phyloP scores from a whole-genome alignment of 2,329 filamentous ascomycete genomes.

The Sporothrix phasma region DNA sequence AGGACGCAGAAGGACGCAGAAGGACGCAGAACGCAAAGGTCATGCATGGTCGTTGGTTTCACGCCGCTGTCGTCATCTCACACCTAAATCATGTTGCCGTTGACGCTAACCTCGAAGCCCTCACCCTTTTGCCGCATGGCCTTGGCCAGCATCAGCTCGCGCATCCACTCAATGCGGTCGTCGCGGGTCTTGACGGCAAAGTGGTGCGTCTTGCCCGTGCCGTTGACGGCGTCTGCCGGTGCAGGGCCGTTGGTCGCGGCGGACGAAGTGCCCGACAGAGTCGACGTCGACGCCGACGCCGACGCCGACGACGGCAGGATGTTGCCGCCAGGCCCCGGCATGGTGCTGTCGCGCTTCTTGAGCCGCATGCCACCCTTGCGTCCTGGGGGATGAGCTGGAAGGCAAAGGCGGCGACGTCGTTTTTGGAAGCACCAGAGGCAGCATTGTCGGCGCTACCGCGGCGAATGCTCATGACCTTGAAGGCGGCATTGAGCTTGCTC shows the following conservation, averaged over 20 bases:
- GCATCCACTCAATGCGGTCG: slow-evolving; percentile 95
- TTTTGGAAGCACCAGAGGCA: slow-evolving; percentile 23
- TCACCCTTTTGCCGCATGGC: slow-evolving; percentile 75
- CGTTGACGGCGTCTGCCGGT: slow-evolving; percentile 41
- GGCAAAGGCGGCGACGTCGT: slow-evolving; percentile 59
- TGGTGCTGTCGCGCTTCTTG: slow-evolving; percentile 42
- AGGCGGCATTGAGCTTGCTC: slow-evolving; percentile 76
- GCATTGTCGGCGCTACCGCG: slow-evolving; percentile 41
- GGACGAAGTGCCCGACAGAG: slow-evolving; percentile 17
- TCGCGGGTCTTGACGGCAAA: slow-evolving; percentile 83
- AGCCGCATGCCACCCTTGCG: slow-evolving; percentile 40
- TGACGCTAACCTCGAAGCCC: slow-evolving; percentile 73
- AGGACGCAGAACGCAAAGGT: background rate
- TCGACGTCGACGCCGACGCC: slow-evolving; percentile 13
- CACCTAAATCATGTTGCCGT: slow-evolving; percentile 62
- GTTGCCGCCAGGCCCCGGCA: slow-evolving; percentile 17
- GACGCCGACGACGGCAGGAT: slow-evolving; percentile 3
- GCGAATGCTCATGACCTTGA: slow-evolving; percentile 65
- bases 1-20: background rate
- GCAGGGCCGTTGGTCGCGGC: slow-evolving; percentile 20
- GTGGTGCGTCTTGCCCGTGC: slow-evolving; percentile 76
- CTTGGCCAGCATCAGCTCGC: slow-evolving; percentile 84
- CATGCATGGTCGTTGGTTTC: background rate
- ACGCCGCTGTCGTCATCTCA: background rate
- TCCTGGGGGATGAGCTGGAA: slow-evolving; percentile 77